A percentile compares a stretch with the other conserved stretches of the same genome.
Conservation (phyloP, 495 filamentous ascomycete genomes). For the Tuber umbilicatum region DNA sequence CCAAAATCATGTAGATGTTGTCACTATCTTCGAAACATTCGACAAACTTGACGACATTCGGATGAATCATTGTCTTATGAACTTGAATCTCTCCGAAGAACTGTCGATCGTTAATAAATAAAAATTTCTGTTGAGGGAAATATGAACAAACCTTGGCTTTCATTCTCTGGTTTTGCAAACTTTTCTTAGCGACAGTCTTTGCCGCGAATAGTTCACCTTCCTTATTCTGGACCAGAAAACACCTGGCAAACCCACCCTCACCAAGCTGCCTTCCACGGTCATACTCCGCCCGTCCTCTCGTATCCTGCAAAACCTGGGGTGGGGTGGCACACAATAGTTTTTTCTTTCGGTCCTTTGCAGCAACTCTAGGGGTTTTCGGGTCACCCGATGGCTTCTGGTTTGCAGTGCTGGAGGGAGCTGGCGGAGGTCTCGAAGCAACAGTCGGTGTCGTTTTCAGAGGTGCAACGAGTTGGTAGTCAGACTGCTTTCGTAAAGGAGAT, state of each 20-base stretch:
- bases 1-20: constrained; percentile 88
- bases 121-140: constrained; percentile 2
- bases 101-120: constrained; percentile 50
- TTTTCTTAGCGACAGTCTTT: constrained; percentile 52
- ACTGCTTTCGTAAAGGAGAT: constrained; percentile 39
- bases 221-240: constrained; percentile 55
- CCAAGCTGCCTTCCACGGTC: constrained; percentile 75
- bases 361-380: constrained; percentile 55
- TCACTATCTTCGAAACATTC: constrained; percentile 84
- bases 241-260: constrained; percentile 93
- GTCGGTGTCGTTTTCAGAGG: constrained; percentile 28
- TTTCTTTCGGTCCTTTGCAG: constrained; percentile 53
- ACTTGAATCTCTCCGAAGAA: constrained; percentile 97
- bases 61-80: constrained; percentile 92
- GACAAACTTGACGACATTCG: constrained; percentile 89
- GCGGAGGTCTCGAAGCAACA: constrained; percentile 10
- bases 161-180: constrained; percentile 69
- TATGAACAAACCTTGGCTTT: constrained; percentile 72
- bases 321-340: constrained; percentile 74
- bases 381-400: constrained; percentile 41
- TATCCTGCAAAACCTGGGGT: constrained; percentile 57
- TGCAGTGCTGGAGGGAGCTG: constrained; percentile 9
- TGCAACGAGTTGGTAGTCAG: constrained; percentile 41
- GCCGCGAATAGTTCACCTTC: constrained; percentile 56
- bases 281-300: constrained; percentile 65